These are phyloP conservation scores for Papiliotrema nemorosa DNA, from an alignment of 1,284 basidiomycete genomes.

Conservation along the genomic window DNA sequence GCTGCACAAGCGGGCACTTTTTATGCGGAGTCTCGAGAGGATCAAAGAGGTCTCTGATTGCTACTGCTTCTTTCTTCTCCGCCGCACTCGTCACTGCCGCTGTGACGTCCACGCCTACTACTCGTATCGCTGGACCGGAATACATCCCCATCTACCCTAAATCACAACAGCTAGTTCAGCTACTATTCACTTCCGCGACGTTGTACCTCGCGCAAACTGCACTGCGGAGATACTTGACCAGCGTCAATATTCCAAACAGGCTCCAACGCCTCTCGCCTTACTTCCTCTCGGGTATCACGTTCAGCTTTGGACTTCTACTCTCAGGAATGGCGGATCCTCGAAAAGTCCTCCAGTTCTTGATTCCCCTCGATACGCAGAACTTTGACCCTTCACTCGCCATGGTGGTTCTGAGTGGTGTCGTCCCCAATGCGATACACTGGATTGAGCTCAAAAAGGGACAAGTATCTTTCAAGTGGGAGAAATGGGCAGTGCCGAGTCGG, in stretches of 20 bases:
- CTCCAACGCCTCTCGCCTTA: slow-evolving; percentile 29
- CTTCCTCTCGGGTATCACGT: slow-evolving; percentile 55
- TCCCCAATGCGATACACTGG: slow-evolving; percentile 50
- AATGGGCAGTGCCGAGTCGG: slow-evolving; percentile 35
- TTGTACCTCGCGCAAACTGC: not conserved
- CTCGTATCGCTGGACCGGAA: slow-evolving; percentile 26
- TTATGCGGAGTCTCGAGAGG: slow-evolving; percentile 63
- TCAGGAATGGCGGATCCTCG: slow-evolving; percentile 57
- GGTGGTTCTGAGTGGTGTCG: slow-evolving; percentile 51
- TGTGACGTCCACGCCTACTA: slow-evolving; percentile 54
- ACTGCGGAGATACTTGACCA: slow-evolving; percentile 4
- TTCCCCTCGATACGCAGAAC: slow-evolving; percentile 7
- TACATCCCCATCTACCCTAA: not conserved
- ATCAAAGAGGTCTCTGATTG: slow-evolving; percentile 55
- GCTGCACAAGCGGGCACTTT: slow-evolving; percentile 59
- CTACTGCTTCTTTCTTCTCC: slow-evolving; percentile 58
- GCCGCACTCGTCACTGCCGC: slow-evolving; percentile 54
- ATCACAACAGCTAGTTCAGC: not conserved
- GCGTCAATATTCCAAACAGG: not conserved
- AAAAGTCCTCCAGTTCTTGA: slow-evolving; percentile 59
- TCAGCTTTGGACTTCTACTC: slow-evolving; percentile 59
- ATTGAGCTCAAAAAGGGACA: slow-evolving; percentile 2
- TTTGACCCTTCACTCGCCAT: slow-evolving; percentile 53
- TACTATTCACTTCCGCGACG: not conserved
- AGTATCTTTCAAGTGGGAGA: slow-evolving; percentile 26